Conservation (phyloP, 139 green algal genomes). For the Chlorella sp. region DNA sequence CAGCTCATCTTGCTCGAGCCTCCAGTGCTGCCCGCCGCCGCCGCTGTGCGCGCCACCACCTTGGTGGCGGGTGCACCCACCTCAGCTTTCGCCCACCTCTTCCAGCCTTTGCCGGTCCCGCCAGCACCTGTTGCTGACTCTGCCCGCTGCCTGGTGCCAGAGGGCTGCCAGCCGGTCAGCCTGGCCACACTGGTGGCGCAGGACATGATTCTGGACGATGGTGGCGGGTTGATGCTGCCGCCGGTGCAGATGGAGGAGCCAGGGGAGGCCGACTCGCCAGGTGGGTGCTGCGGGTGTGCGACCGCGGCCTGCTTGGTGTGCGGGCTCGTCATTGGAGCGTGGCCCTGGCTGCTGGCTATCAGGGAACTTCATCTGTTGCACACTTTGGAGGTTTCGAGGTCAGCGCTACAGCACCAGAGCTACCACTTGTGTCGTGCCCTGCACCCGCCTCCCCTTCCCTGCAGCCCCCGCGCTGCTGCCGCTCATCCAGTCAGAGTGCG, state of each 20-base stretch:
- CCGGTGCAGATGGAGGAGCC: conserved; percentile 9
- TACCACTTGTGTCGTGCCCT: not conserved
- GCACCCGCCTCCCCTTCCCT: not conserved
- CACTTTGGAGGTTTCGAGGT: no score
- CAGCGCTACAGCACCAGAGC: not conserved
- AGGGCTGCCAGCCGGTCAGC: conserved; percentile 16
- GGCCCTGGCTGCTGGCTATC: no score
- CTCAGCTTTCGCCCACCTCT: not conserved
- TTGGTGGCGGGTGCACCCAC: not conserved
- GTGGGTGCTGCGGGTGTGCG: no score
- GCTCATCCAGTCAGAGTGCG: conserved; percentile 21
- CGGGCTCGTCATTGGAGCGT: no score
- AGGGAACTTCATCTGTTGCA: no score
- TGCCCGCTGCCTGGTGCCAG: not conserved
- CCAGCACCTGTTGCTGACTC: not conserved
- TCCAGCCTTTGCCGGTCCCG: conserved; percentile 6
- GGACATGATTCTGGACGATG: conserved; percentile 26
- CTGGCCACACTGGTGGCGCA: not conserved
- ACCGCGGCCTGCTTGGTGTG: no score
- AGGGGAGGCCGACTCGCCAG: not conserved
- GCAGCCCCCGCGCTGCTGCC: not conserved
- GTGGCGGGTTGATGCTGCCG: conserved; percentile 17
- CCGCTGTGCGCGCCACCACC: not conserved
- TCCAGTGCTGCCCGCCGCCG: not conserved
- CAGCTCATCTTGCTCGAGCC: not conserved